Conservation (phyloP, 352 stramenopile species). For the Phytophthora constricta region DNA sequence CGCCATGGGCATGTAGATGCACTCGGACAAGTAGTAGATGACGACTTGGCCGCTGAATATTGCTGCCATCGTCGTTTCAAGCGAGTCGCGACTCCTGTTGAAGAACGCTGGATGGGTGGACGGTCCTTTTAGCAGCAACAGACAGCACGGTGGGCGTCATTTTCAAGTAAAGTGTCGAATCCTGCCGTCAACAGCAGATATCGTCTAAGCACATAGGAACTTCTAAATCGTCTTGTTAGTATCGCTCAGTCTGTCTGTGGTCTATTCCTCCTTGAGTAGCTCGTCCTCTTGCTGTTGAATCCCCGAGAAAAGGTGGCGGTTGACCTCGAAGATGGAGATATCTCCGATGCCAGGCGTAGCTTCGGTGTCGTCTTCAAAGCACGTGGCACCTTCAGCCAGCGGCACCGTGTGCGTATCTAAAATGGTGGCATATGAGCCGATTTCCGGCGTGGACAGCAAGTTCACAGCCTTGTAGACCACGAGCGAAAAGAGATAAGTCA, state of each 20-base stretch:
- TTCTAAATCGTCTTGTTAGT: conserved; percentile 23
- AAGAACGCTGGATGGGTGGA: conserved; percentile 5
- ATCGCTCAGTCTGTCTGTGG: background rate
- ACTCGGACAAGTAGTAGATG: conserved; percentile 20
- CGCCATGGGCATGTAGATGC: conserved; percentile 81
- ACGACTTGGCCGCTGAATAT: conserved; percentile 12
- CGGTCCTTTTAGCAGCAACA: background rate
- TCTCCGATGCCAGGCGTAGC: conserved; percentile 81
- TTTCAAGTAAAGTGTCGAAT: conserved; percentile 2
- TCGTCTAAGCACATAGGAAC: conserved; percentile 26
- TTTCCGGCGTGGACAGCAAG: conserved; percentile 68
- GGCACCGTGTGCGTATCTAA: conserved; percentile 73
- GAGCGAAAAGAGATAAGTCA: conserved; percentile 85
- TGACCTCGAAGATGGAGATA: conserved; percentile 79
- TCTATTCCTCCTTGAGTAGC: conserved; percentile 35
- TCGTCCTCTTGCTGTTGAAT: conserved; percentile 7
- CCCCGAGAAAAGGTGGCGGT: conserved; percentile 57
- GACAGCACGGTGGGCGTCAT: background rate
- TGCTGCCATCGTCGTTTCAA: conserved; percentile 6
- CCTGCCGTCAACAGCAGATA: conserved; percentile 20
- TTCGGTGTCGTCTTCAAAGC: conserved; percentile 52
- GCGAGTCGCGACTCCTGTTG: background rate
- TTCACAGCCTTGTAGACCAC: conserved; percentile 88
- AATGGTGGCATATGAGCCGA: conserved; percentile 86
- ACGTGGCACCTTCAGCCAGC: conserved; percentile 46